phyloP scores from a whole-genome alignment of 2,329 filamentous ascomycete species.

The Hypoxylon rubiginosum region DNA sequence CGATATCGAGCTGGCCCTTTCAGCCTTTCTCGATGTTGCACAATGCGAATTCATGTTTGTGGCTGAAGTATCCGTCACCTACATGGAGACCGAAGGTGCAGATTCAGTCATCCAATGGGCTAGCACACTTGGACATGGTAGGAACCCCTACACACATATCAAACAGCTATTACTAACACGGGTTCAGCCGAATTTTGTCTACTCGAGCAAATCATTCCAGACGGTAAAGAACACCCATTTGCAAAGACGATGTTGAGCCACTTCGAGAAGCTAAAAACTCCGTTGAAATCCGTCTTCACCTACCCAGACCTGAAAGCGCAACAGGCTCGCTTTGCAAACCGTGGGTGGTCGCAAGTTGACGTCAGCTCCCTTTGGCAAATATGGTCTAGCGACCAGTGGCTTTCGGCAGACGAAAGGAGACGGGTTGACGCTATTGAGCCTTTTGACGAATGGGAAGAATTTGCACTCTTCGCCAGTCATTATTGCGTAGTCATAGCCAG shows the following conservation, averaged over 20 bases:
- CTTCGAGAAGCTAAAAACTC: conserved; percentile 84
- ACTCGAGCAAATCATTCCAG: conserved; percentile 87
- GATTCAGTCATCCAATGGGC: conserved; percentile 85
- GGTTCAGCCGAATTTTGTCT: conserved; percentile 81
- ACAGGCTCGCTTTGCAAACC: conserved; percentile 72
- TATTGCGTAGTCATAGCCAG: conserved; percentile 83
- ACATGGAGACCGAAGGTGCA: conserved; percentile 82
- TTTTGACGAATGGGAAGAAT: conserved; percentile 98
- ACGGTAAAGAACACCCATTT: conserved; percentile 84
- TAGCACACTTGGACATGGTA: conserved; percentile 76
- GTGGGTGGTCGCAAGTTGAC: conserved; percentile 76
- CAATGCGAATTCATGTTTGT: conserved; percentile 79
- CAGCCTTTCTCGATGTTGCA: conserved; percentile 68
- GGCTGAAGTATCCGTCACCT: conserved; percentile 91
- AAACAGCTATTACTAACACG: conserved; percentile 28
- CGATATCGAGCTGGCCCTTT: conserved; percentile 71
- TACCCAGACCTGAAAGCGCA: conserved; percentile 79
- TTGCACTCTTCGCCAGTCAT: conserved; percentile 85
- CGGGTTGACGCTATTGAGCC: conserved; percentile 79
- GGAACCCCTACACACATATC: conserved; percentile 40
- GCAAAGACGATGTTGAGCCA: conserved; percentile 87
- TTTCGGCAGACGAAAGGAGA: conserved; percentile 70
- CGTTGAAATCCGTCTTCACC: conserved; percentile 78
- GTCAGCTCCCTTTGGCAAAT: conserved; percentile 83
- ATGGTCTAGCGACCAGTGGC: conserved; percentile 79